Percentiles rank a stretch among this genome's conserved stretches.
Evolutionary conservation across 176 grass and related monocot genomes (phyloP).

Genomic region (Phoenix dactylifera): DNA sequence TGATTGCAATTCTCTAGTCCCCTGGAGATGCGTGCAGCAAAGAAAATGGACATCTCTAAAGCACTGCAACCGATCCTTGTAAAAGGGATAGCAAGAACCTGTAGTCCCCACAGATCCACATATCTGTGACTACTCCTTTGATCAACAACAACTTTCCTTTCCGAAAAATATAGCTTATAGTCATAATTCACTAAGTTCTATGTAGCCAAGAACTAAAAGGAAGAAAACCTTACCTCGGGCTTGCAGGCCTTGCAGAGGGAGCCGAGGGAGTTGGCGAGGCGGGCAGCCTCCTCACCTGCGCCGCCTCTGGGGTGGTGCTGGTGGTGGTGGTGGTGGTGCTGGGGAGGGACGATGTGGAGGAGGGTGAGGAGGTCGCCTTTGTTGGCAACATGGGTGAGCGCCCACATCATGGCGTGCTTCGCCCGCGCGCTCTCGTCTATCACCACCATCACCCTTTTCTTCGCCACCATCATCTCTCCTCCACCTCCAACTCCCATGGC

Average conservation of each 20-base stretch:
- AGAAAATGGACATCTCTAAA: no score
- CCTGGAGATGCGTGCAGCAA: no score
- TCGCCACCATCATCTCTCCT: conserved; percentile 17
- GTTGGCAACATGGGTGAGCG: conserved; percentile 81
- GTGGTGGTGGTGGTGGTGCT: not conserved
- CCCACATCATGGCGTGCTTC: conserved; percentile 99
- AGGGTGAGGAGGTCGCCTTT: conserved; percentile 80
- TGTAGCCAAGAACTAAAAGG: no score
- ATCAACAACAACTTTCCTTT: no score
- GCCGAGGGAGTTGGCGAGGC: conserved; percentile 69
- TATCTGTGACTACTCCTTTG: no score
- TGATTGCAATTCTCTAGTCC: no score
- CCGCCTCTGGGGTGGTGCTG: conserved; percentile 2
- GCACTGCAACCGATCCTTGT: no score
- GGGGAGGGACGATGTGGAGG: conserved; percentile 54
- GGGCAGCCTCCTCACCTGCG: conserved; percentile 32
- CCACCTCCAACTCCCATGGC: conserved; percentile 21
- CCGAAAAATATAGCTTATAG: no score
- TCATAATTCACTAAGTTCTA: no score
- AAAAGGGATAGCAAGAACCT: no score
- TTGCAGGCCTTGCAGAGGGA: conserved; percentile 73
- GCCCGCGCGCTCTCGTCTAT: conserved; percentile 61
- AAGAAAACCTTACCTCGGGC: conserved; percentile 49
- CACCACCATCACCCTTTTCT: conserved; percentile 95
- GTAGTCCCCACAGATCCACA: no score